Base-by-base conservation (phyloP, 441 rosid species). In the Hura crepitans region DNA sequence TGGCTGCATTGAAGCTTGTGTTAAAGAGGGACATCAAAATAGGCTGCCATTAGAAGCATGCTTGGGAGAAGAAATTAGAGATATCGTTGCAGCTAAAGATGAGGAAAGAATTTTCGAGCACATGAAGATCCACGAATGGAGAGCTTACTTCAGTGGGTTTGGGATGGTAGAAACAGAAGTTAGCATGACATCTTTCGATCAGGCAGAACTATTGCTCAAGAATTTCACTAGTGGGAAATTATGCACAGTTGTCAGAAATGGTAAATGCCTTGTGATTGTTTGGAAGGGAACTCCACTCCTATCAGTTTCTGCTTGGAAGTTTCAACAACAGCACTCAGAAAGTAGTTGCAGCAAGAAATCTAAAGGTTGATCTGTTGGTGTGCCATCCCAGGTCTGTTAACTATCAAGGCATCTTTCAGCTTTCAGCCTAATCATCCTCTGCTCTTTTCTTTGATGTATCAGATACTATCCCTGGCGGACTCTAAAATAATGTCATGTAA, bases 221-320 rank as follows among this genome's bases (percentile, higher is more conserved):
- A 71, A 65, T 39, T 80, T 72, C 68, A 57, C 64, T 23, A 27
- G 57, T 14, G 77, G 78, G 45, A 73, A 51, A 37, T 72, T 54
- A 18, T 82, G 85, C 74, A 45, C 75, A 7, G 53, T 73, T 33
- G 58, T 51, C 0, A 69, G 37, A 69, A 73, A 81, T 14, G 76
- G 76, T 8, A 79, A 75, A 45, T 69, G 80, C 72, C 71, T 79
- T 10, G 13, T 65, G 9, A 61, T 33, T 12, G 77, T 81, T n/a
- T 82, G 83, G 85, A 84, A 79, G 70, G 81, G 69, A 35, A 78
- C 78, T 1, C 80, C 84, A n/a, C 46, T 75, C 25, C 39, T 58
- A 14, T 82, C 83, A 25, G 74, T 84, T 33, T 84, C 84, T 0
- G 75, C 72, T 20, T 80, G 84, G 84, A 79, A 69, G 57, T 78